Evolutionary conservation across 169 alveolate species (phyloP).

Genomic region (Eimeria tenella): DNA sequence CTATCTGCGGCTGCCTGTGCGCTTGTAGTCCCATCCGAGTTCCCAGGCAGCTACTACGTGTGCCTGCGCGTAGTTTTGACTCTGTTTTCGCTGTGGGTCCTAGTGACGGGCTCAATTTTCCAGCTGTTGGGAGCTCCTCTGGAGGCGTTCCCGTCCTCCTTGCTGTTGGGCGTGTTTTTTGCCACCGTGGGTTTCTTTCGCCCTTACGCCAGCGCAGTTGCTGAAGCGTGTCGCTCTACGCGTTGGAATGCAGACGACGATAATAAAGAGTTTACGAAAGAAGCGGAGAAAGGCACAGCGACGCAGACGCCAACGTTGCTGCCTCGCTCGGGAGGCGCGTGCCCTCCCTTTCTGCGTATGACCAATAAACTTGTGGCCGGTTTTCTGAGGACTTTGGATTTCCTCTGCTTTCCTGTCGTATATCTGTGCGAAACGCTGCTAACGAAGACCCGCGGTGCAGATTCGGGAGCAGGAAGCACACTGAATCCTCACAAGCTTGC

Average conservation of each 20-base stretch:
- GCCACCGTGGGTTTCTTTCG: background rate
- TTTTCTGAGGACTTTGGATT: background rate
- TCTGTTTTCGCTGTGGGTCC: background rate
- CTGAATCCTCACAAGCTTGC: background rate
- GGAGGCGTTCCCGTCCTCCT: background rate
- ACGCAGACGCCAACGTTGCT: background rate
- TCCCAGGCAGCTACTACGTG: background rate
- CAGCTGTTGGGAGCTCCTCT: conserved; percentile 20
- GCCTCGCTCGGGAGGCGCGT: background rate
- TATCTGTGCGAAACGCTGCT: background rate
- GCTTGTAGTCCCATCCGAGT: background rate
- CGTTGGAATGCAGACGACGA: conserved; percentile 18
- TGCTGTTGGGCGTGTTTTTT: conserved; percentile 22
- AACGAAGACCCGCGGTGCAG: background rate
- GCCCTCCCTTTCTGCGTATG: background rate
- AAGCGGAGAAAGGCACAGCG: background rate
- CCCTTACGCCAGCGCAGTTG: conserved; percentile 32
- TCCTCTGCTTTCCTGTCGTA: background rate
- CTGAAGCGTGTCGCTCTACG: conserved; percentile 40
- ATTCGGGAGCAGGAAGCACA: background rate
- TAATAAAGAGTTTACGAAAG: background rate
- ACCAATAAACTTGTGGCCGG: background rate
- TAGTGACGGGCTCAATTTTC: background rate
- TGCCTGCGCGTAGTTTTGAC: background rate
- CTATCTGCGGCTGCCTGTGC: background rate